Conservation (phyloP, 495 filamentous ascomycete genomes). For the Penicillium lividum region DNA sequence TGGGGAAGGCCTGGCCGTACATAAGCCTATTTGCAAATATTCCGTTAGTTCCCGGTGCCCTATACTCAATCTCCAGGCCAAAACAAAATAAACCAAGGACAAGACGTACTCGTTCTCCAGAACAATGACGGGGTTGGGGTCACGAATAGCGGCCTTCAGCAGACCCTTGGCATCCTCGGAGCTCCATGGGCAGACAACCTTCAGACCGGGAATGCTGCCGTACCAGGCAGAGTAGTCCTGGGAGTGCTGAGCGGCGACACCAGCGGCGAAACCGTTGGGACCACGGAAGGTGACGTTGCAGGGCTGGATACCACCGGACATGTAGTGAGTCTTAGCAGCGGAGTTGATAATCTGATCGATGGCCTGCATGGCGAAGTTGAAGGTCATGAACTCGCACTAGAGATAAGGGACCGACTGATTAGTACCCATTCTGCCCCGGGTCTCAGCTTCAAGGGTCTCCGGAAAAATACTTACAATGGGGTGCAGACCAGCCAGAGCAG, state of each 20-base stretch:
- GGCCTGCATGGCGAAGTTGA: constrained; percentile 99
- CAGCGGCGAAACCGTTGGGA: constrained; percentile 94
- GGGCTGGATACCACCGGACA: constrained; percentile 98
- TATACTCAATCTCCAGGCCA: neutral
- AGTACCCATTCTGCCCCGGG: neutral
- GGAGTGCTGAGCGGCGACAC: constrained; percentile 96
- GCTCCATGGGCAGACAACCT: constrained; percentile 94
- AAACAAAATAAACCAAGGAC: neutral
- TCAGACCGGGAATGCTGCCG: constrained; percentile 93
- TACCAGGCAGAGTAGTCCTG: constrained; percentile 99
- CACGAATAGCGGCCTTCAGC: constrained; percentile 94
- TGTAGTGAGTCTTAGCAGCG: constrained; percentile 98
- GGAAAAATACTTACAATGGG: constrained; percentile 70
- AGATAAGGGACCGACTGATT: neutral
- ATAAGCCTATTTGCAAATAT: constrained; percentile 58
- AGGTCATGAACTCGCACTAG: constrained; percentile 99
- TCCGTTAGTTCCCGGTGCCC: constrained; percentile 18
- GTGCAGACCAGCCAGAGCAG: constrained; percentile 90
- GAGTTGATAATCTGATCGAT: constrained; percentile 99
- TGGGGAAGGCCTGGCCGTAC: constrained; percentile 91
- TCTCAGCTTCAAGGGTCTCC: neutral
- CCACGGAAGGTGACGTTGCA: constrained; percentile 99
- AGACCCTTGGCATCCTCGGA: constrained; percentile 98
- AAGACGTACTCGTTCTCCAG: constrained; percentile 88
- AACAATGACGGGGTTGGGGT: constrained; percentile 94